phyloP scores from a whole-genome alignment of 2,329 filamentous ascomycete species.

The Xenoacremonium recifei region DNA sequence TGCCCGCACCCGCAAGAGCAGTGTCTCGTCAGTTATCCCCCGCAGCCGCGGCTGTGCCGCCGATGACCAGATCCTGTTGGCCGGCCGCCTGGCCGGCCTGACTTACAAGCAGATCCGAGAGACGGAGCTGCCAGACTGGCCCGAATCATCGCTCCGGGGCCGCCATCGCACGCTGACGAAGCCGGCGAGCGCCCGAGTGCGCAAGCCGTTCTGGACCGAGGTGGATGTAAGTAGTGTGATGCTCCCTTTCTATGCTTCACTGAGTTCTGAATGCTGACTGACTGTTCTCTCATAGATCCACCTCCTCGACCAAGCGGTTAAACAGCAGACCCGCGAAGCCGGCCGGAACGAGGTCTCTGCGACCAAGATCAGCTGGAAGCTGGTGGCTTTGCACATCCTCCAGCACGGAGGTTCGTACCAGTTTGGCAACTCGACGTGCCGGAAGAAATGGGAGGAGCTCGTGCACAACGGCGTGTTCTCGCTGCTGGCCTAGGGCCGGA shows the following conservation, averaged over 20 bases:
- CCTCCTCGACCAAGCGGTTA: neutral
- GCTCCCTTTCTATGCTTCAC: neutral
- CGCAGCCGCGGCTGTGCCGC: too few relatives aligned
- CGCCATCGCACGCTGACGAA: conserved; percentile 66
- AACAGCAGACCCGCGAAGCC: neutral
- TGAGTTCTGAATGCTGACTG: neutral
- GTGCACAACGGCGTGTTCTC: neutral
- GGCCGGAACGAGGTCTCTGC: neutral
- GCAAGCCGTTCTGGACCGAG: conserved; percentile 63
- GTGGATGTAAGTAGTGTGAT: conserved; percentile 56
- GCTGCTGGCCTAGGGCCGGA: too few relatives aligned
- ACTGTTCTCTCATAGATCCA: too few relatives aligned
- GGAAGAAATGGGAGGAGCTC: conserved; percentile 55
- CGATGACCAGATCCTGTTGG: neutral
- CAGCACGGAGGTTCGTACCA: too few relatives aligned
- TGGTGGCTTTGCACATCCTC: conserved; percentile 51
- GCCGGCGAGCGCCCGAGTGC: conserved; percentile 56
- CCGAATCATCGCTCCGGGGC: conserved; percentile 72
- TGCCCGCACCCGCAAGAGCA: too few relatives aligned
- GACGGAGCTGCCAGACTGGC: too few relatives aligned
- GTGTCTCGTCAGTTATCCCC: too few relatives aligned
- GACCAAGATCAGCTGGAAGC: conserved; percentile 50
- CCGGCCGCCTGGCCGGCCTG: neutral
- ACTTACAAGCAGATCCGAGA: neutral
- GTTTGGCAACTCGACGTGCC: conserved; percentile 59